These are phyloP conservation scores for Trichosanthes truncata DNA, from an alignment of 306 rosid species.

Conservation along the genomic window DNA sequence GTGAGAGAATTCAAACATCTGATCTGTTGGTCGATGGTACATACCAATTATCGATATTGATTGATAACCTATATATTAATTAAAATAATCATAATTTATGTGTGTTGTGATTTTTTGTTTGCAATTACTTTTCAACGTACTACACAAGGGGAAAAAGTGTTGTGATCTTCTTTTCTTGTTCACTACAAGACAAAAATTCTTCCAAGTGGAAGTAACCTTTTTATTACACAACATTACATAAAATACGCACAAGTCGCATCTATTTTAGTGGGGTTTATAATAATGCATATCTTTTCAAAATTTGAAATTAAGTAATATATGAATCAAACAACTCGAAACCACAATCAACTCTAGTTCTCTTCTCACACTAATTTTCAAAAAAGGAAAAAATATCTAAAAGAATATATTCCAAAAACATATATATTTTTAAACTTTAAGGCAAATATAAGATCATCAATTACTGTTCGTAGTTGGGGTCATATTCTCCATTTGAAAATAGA, in stretches of 20 bases:
- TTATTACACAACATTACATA: not conserved
- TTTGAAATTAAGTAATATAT: not conserved
- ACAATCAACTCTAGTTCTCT: not conserved
- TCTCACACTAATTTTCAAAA: not conserved
- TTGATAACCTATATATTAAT: too few species aligned
- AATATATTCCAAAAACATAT: not conserved
- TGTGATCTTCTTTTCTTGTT: not conserved
- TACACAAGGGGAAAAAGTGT: not conserved
- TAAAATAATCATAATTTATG: not conserved
- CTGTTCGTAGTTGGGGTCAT: not conserved
- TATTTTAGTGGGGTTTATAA: not conserved
- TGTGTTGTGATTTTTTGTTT: not conserved
- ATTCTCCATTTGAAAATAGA: constrained; percentile 1
- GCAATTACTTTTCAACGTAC: not conserved
- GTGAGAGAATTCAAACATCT: too few species aligned
- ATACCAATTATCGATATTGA: too few species aligned
- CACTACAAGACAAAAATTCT: not conserved
- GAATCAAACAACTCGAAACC: not conserved
- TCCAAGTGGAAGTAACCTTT: not conserved
- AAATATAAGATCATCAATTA: not conserved
- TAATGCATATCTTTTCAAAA: not conserved
- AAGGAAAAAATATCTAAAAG: not conserved
- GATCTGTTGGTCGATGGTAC: too few species aligned
- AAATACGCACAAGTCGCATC: not conserved
- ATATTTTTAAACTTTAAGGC: not conserved